phyloP scores from a whole-genome alignment of 176 grass and related monocot species.

The Poa pratensis region DNA sequence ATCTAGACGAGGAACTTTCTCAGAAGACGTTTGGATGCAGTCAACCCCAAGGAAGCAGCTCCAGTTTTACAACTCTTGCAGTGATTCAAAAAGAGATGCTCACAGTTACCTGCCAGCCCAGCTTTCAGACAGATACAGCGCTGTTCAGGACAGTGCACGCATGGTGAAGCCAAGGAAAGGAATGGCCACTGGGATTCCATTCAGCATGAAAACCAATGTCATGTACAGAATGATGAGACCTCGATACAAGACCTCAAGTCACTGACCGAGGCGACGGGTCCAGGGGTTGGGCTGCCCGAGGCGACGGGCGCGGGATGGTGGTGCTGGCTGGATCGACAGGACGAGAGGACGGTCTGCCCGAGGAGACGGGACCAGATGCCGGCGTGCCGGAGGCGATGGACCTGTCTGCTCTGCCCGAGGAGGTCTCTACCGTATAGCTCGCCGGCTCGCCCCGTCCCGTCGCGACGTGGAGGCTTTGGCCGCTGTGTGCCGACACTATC shows the following conservation, averaged over 20 bases:
- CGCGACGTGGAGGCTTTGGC: too few relatives aligned
- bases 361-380: too few relatives aligned
- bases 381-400: too few relatives aligned
- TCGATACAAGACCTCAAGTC: constrained; percentile 43
- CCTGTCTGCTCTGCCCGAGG: too few relatives aligned
- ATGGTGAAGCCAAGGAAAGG: constrained; percentile 37
- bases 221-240: constrained; percentile 10
- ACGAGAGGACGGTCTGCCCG: too few relatives aligned
- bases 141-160: constrained; percentile 21
- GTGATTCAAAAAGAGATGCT: constrained; percentile 44
- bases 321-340: too few relatives aligned
- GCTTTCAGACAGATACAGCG: constrained; percentile 11
- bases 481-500: too few relatives aligned
- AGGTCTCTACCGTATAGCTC: too few relatives aligned
- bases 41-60: constrained; percentile 60
- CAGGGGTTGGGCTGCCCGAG: too few relatives aligned
- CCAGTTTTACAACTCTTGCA: constrained; percentile 30
- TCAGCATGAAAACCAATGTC: too few relatives aligned
- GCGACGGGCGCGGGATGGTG: too few relatives aligned
- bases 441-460: too few relatives aligned
- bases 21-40: constrained; percentile 29
- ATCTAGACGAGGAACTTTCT: constrained; percentile 35
- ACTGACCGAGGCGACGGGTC: not conserved
- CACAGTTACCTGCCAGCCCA: constrained; percentile 35
- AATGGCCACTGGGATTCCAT: constrained; percentile 4